Conservation (phyloP, 2,329 filamentous ascomycete genomes). For the Beauveria sp. region DNA sequence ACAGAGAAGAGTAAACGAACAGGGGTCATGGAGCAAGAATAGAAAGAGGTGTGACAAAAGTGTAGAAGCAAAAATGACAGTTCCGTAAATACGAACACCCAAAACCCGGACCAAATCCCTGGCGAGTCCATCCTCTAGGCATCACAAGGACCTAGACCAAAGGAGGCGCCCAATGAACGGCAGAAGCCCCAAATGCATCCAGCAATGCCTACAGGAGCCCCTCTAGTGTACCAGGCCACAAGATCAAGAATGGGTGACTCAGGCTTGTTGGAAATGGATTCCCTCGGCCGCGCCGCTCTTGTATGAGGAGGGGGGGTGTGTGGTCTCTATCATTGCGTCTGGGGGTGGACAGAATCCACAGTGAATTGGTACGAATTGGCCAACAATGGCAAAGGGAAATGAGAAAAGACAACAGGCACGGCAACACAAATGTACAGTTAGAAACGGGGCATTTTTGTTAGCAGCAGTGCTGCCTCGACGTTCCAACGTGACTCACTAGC, state of each 20-base stretch:
- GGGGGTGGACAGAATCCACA: not conserved
- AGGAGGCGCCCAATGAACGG: not conserved
- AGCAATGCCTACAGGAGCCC: not conserved
- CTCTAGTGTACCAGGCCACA: slow-evolving; percentile 3
- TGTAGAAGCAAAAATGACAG: not conserved
- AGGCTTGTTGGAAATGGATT: not conserved
- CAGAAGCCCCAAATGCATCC: not conserved
- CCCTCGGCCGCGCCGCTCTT: not conserved
- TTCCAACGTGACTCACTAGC: not conserved
- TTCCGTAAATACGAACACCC: not conserved
- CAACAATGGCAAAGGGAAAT: not conserved
- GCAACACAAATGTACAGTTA: not conserved
- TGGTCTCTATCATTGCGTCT: not conserved
- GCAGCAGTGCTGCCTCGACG: not conserved
- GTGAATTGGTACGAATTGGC: not conserved
- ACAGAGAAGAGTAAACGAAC: not conserved
- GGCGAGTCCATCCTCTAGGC: not conserved
- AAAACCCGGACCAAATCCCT: not conserved
- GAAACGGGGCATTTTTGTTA: not conserved
- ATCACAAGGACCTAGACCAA: not conserved
- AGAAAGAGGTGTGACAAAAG: not conserved
- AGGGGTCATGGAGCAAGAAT: not conserved
- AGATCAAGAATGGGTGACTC: slow-evolving; percentile 1
- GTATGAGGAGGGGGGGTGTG: not conserved
- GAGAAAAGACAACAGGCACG: not conserved